Percentiles rank a stretch among this genome's conserved stretches.
Evolutionary conservation across 352 stramenopile genomes (phyloP).

Genomic region (Thalassiosira pacifica): DNA sequence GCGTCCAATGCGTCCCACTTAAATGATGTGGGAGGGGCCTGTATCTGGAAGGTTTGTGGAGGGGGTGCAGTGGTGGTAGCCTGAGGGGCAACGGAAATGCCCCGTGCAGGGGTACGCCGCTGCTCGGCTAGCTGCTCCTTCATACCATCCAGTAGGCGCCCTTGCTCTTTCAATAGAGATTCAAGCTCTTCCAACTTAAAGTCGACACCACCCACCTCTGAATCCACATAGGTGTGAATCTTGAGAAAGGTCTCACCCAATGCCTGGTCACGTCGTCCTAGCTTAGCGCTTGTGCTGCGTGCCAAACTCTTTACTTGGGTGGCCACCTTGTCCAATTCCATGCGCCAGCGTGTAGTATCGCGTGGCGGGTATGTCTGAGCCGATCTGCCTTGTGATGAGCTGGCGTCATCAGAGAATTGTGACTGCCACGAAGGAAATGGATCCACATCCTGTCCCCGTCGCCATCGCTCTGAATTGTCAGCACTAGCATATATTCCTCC

Average conservation of each 20-base stretch:
- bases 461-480: not conserved
- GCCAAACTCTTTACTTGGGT: not conserved
- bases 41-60: not conserved
- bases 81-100: not conserved
- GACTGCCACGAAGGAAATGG: not conserved
- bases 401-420: not conserved
- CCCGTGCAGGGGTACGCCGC: not conserved
- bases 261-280: not conserved
- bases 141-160: not conserved
- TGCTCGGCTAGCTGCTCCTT: not conserved
- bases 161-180: not conserved
- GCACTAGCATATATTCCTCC: not conserved
- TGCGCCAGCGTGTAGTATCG: not conserved
- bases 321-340: not conserved
- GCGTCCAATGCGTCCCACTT: not conserved
- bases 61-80: not conserved
- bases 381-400: not conserved
- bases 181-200: not conserved
- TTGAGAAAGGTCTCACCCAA: not conserved
- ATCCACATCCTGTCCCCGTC: not conserved
- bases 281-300: not conserved
- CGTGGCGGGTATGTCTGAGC: not conserved
- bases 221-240: not conserved
- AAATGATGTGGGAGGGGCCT: not conserved
- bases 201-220: not conserved